These are phyloP conservation scores for Pyricularia grisea DNA, from an alignment of 2,329 filamentous ascomycete genomes.

Conservation along the genomic window DNA sequence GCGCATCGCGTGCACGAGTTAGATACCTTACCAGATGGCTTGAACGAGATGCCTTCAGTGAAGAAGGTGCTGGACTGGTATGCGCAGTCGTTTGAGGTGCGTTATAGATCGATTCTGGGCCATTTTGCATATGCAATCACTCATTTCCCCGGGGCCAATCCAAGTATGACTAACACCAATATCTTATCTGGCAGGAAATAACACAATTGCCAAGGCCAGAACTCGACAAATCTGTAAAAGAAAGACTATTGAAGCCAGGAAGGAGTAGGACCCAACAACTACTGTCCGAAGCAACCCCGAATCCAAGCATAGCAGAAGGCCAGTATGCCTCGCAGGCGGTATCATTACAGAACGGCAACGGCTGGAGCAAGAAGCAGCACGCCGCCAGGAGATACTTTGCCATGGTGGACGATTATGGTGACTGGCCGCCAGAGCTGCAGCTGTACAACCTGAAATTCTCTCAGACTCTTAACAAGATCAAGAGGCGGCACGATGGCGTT, in stretches of 20 bases:
- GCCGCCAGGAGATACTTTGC: constrained; percentile 74
- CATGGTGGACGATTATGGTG: constrained; percentile 74
- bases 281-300: constrained; percentile 74
- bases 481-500: constrained; percentile 90
- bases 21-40: constrained; percentile 81
- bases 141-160: not conserved
- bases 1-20: constrained; percentile 96
- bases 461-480: constrained; percentile 84
- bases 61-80: constrained; percentile 96
- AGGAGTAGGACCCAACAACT: constrained; percentile 55
- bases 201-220: constrained; percentile 73
- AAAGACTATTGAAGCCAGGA: constrained; percentile 64
- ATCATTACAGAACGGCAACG: constrained; percentile 31
- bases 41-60: constrained; percentile 97
- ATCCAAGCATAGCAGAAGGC: constrained; percentile 79
- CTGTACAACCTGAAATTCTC: constrained; percentile 92
- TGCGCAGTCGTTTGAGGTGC: constrained; percentile 96
- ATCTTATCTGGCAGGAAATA: constrained; percentile 59
- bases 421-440: constrained; percentile 90
- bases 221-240: constrained; percentile 65
- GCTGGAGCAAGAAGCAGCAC: constrained; percentile 34
- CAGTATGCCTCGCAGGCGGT: constrained; percentile 59
- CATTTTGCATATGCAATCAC: not conserved
- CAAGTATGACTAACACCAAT: not conserved
- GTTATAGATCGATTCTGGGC: constrained; percentile 12